Evolutionary conservation across 768 basidiomycete species (phyloP), one percentile per base, ranked within the genome.

Genomic region (Trametes meyenii): DNA sequence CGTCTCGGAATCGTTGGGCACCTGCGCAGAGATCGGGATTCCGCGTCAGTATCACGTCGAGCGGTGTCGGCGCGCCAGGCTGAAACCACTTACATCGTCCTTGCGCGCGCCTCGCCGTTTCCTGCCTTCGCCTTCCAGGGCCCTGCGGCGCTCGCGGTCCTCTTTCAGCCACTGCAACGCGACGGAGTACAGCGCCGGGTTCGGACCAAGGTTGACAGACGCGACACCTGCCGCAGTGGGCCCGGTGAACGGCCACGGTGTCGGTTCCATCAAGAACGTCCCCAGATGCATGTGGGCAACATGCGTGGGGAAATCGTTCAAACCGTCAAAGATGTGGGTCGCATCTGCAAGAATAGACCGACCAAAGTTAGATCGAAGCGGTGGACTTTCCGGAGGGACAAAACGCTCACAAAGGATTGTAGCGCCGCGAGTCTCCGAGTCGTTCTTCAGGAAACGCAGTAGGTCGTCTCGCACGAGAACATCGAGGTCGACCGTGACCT

Each of bases 401-500:
- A 52, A 43, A 42, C 17, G 46, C 86, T 68, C 69, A 85, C 93
- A 98, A 54, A 99, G 75, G 57, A 98, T 89, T 13, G 96, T 97
- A 12, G 96, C 92, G 0, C 85, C 84, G 36, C 97, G 85, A 4
- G 76, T 71, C 63, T 89, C 83, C 65, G 91, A 91, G 69, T 99
- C 97, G 14, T 82, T 74, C 65, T 88, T 88, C 51, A 99, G 84
- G 77, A 97, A 98, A 10, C 75, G 82, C 66, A 99, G 83, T n/a
- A 99, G 80, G 63, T 95, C 90, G 56, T 92, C 85, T 50, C 97
- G 88, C 45, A 99, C 97, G 42, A 98, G 83, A 16, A 98, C 96
- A 69, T 99, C 97, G 14, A 99, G 79, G 73, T 99, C 97, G 19
- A 98, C 96, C 1, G 96, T 98, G 56, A 96, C 94, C 92, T 95